Conservation (phyloP, 805 yeast species). For the Clavispora phyllophila region DNA sequence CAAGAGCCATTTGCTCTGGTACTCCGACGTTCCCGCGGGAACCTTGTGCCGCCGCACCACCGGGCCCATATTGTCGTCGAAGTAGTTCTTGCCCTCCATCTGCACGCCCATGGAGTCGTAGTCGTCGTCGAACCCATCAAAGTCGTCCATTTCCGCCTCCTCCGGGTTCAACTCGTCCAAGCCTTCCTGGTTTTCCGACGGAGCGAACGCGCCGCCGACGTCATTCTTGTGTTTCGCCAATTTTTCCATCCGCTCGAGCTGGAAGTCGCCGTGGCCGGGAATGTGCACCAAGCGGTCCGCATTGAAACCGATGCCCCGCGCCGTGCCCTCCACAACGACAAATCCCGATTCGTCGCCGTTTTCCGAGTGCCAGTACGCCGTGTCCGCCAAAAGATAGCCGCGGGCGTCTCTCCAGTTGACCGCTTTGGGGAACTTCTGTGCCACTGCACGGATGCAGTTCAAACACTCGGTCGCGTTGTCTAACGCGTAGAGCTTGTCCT, state of each 20-base stretch:
- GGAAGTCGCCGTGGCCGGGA: constrained; percentile 88
- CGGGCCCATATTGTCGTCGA: constrained; percentile 21
- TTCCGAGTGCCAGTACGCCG: constrained; percentile 36
- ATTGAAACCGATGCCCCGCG: constrained; percentile 81
- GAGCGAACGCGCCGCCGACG: constrained; percentile 17
- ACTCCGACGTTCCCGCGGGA: constrained; percentile 72
- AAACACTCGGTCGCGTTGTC: constrained; percentile 65
- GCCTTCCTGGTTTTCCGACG: constrained; percentile 46
- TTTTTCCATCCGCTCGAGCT: constrained; percentile 62
- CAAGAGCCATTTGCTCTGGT: constrained; percentile 70
- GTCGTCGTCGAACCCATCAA: constrained; percentile 20
- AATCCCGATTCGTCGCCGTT: constrained; percentile 26
- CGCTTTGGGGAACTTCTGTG: constrained; percentile 83
- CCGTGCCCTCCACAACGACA: constrained; percentile 71
- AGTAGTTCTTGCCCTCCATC: constrained; percentile 54
- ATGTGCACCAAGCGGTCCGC: constrained; percentile 76
- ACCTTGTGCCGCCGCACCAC: constrained; percentile 33
- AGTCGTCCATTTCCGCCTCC: constrained; percentile 43
- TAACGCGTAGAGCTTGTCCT: constrained; percentile 69
- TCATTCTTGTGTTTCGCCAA: constrained; percentile 22
- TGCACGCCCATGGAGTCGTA: constrained; percentile 40
- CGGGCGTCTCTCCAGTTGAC: constrained; percentile 91
- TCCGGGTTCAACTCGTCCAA: constrained; percentile 58
- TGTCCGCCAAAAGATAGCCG: constrained; percentile 79
- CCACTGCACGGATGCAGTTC: constrained; percentile 66